Conservation (phyloP, 2,329 filamentous ascomycete genomes). For the Fusarium sp. region DNA sequence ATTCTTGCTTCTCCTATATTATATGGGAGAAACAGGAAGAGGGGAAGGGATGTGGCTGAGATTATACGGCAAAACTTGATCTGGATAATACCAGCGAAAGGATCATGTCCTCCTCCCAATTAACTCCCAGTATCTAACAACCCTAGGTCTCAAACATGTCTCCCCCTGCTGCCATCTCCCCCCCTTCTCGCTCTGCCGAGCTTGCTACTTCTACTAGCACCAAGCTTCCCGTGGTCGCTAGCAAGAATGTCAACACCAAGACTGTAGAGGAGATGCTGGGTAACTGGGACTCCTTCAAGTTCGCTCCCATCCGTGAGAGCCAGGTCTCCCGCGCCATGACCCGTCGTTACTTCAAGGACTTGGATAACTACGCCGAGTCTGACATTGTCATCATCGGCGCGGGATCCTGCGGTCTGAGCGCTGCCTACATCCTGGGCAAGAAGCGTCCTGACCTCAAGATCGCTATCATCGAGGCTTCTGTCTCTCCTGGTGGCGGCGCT, state of each 20-base stretch:
- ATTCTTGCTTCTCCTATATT: background rate
- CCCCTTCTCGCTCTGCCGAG: slow-evolving; percentile 61
- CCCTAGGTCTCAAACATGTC: slow-evolving; percentile 59
- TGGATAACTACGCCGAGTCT: slow-evolving; percentile 89
- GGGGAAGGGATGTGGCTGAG: slow-evolving; percentile 65
- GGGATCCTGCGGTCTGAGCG: slow-evolving; percentile 86
- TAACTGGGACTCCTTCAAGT: slow-evolving; percentile 85
- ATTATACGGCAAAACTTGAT: slow-evolving; percentile 98
- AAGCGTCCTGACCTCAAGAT: slow-evolving; percentile 91
- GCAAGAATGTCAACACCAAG: slow-evolving; percentile 48
- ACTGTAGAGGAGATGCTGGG: slow-evolving; percentile 64
- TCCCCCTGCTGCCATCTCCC: slow-evolving; percentile 77
- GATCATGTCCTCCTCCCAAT: slow-evolving; percentile 83
- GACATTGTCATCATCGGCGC: slow-evolving; percentile 95
- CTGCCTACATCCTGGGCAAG: slow-evolving; percentile 85
- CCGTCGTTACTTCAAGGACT: slow-evolving; percentile 88
- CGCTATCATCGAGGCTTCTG: slow-evolving; percentile 87
- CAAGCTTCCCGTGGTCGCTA: slow-evolving; percentile 36
- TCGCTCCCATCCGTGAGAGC: slow-evolving; percentile 88
- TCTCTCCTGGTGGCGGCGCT: slow-evolving; percentile 87
- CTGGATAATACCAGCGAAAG: slow-evolving; percentile 99
- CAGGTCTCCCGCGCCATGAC: slow-evolving; percentile 96
- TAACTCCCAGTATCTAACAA: slow-evolving; percentile 48
- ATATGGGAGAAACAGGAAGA: background rate
- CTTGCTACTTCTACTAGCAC: slow-evolving; percentile 50